phyloP scores from a whole-genome alignment of 2,329 filamentous ascomycete genomes.

The Stachybotrys chartarum region DNA sequence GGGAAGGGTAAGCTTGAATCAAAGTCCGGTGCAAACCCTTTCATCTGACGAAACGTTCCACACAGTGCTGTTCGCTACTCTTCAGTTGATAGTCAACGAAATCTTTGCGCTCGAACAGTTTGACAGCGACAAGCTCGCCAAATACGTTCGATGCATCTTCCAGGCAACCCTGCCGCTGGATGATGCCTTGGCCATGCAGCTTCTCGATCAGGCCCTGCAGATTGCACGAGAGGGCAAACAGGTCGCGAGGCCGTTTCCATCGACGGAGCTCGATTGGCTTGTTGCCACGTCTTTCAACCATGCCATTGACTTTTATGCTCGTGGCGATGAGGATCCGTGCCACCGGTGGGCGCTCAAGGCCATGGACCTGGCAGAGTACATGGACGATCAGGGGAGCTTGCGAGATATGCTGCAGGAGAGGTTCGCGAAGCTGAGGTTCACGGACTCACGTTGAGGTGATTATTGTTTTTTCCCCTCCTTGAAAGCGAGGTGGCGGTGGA shows the following conservation, averaged over 20 bases:
- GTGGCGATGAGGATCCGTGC: constrained; percentile 45
- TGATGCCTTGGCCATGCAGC: constrained; percentile 46
- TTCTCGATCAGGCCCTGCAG: constrained; percentile 56
- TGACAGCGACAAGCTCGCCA: constrained; percentile 54
- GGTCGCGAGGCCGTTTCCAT: constrained; percentile 47
- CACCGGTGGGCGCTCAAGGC: constrained; percentile 57
- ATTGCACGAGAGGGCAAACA: constrained; percentile 44
- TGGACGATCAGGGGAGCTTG: constrained; percentile 45
- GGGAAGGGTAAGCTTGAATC: constrained; percentile 34
- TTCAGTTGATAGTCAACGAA: constrained; percentile 64
- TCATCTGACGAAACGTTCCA: not conserved
- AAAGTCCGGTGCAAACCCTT: not conserved
- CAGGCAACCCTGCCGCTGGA: constrained; percentile 55
- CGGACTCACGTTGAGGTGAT: not conserved
- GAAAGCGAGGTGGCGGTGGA: no score
- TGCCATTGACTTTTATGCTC: constrained; percentile 57
- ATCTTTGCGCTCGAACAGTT: constrained; percentile 52
- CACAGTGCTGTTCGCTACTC: constrained; percentile 41
- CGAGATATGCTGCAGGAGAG: constrained; percentile 35
- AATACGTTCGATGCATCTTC: constrained; percentile 74
- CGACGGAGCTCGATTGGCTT: constrained; percentile 70
- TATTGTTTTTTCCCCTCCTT: not conserved
- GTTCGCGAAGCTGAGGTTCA: constrained; percentile 30
- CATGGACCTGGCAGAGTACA: constrained; percentile 52
- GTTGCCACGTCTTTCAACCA: constrained; percentile 63